Conservation (phyloP, 2,329 filamentous ascomycete species). For the Dothideomycetes sp. region DNA sequence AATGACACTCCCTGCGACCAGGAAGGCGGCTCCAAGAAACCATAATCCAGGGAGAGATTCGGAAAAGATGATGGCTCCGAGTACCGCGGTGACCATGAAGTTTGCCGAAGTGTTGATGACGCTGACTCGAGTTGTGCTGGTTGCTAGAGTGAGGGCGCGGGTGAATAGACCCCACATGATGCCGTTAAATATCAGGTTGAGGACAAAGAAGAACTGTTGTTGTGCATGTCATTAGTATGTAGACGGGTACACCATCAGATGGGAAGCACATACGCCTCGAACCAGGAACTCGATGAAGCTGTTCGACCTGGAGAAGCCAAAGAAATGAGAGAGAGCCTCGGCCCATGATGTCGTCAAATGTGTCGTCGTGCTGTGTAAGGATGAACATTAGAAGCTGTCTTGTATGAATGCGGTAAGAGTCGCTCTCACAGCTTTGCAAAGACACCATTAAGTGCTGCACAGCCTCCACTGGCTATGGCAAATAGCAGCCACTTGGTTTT, state of each 20-base stretch:
- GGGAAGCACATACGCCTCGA: slow-evolving; percentile 37
- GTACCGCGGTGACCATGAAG: slow-evolving; percentile 67
- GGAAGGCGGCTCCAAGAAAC: slow-evolving; percentile 64
- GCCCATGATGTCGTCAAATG: slow-evolving; percentile 48
- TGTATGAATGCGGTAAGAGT: too few relatives aligned
- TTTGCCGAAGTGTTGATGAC: slow-evolving; percentile 77
- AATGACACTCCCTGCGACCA: slow-evolving; percentile 70
- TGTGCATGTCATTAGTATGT: neutral
- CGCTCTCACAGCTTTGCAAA: slow-evolving; percentile 74
- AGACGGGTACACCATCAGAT: neutral
- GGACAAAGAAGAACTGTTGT: slow-evolving; percentile 58
- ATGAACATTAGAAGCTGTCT: neutral
- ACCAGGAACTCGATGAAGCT: slow-evolving; percentile 42
- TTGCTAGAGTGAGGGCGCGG: slow-evolving; percentile 61
- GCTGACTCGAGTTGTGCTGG: slow-evolving; percentile 68
- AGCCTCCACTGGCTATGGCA: slow-evolving; percentile 64
- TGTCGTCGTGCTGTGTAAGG: slow-evolving; percentile 47
- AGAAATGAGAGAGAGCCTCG: slow-evolving; percentile 37
- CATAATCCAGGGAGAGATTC: slow-evolving; percentile 64
- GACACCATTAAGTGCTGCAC: slow-evolving; percentile 71
- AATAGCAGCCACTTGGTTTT: slow-evolving; percentile 47
- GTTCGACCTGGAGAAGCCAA: slow-evolving; percentile 39
- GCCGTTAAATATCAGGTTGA: slow-evolving; percentile 67
- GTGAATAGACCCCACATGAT: slow-evolving; percentile 84
- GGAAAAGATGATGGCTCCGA: slow-evolving; percentile 61